A percentile compares a stretch with the other conserved stretches of the same genome.
Conservation (phyloP, 352 stramenopile genomes). For the Aphanomyces stellatus region DNA sequence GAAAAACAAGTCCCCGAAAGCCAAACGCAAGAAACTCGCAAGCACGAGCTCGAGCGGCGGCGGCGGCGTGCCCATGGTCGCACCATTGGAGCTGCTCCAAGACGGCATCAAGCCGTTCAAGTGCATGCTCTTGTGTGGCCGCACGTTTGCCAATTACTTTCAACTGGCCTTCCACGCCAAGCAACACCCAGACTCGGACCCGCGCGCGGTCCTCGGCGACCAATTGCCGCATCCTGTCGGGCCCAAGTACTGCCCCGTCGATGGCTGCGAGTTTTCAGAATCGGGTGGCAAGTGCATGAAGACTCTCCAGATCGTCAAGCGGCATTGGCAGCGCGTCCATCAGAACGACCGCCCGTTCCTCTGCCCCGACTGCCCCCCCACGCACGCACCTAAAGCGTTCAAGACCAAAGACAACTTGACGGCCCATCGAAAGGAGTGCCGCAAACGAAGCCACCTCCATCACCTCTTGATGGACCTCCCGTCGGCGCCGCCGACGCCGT, state of each 20-base stretch:
- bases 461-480: not conserved
- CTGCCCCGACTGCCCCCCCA: constrained; percentile 34
- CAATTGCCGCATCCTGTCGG: constrained; percentile 44
- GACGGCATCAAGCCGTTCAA: constrained; percentile 58
- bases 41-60: not conserved
- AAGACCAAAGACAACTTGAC: constrained; percentile 66
- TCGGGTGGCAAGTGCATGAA: constrained; percentile 37
- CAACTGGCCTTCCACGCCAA: constrained; percentile 65
- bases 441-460: not conserved
- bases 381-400: constrained; percentile 38
- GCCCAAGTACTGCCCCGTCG: constrained; percentile 50
- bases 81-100: constrained; percentile 41
- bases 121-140: constrained; percentile 44
- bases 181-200: constrained; percentile 32
- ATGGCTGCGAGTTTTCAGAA: constrained; percentile 40
- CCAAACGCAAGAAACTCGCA: not conserved
- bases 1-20: not conserved
- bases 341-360: constrained; percentile 42
- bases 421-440: constrained; percentile 58
- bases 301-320: constrained; percentile 63
- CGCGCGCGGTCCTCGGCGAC: constrained; percentile 28
- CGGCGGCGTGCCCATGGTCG: constrained; percentile 28
- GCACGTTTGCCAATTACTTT: constrained; percentile 51
- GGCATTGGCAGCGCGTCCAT: constrained; percentile 60
- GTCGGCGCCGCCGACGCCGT: not conserved